Percentiles rank a stretch among this genome's conserved stretches.
Evolutionary conservation across 345 rosid genomes (phyloP).

Genomic region (Salix caprea): DNA sequence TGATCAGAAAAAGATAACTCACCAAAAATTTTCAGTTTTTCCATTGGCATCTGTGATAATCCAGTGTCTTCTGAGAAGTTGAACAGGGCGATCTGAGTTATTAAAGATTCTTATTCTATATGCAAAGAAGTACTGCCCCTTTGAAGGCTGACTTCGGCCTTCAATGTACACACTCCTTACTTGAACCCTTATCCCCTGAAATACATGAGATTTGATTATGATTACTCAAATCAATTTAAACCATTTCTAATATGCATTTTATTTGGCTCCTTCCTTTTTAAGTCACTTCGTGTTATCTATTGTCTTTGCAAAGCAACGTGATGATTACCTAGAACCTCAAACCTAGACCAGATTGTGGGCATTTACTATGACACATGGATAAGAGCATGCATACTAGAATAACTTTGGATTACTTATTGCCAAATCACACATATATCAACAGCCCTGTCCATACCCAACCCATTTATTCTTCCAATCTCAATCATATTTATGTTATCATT

Average conservation of each 20-base stretch:
- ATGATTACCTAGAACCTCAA: not conserved
- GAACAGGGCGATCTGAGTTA: constrained; percentile 64
- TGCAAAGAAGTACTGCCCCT: constrained; percentile 64
- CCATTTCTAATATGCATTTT: not conserved
- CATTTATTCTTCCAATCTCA: not conserved
- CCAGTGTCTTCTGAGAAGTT: constrained; percentile 77
- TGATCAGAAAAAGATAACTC: constrained; percentile 19
- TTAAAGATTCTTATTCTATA: constrained; percentile 67
- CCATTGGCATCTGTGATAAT: constrained; percentile 63
- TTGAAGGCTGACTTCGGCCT: constrained; percentile 58
- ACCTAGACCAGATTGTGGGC: not conserved
- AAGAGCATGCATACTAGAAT: not conserved
- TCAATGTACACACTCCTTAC: constrained; percentile 68
- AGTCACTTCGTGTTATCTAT: not conserved
- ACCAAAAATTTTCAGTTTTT: constrained; percentile 66
- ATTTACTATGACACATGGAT: not conserved
- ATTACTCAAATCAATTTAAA: not conserved
- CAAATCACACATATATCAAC: not conserved
- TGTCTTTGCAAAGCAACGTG: not conserved
- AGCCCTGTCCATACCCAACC: not conserved
- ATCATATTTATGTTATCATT: not conserved
- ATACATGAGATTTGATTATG: constrained; percentile 3
- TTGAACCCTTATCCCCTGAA: constrained; percentile 69
- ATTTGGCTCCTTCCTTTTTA: not conserved
- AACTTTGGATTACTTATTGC: not conserved